A percentile compares a stretch with the other conserved stretches of the same genome.
Conservation (phyloP, 495 filamentous ascomycete species). For the Aspergillus biplanus region DNA sequence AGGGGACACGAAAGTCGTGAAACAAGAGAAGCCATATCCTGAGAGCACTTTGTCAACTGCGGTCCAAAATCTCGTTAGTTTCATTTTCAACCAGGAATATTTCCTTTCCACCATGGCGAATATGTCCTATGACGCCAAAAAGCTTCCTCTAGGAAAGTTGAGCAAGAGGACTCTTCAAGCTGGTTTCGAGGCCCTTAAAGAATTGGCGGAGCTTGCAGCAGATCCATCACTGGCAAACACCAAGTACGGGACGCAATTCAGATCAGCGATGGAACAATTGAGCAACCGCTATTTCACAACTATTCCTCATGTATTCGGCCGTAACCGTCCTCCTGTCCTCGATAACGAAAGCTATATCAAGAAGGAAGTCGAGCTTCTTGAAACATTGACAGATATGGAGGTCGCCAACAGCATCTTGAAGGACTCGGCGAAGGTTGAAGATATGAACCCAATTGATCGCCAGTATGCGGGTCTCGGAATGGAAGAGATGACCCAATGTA, state of each 20-base stretch:
- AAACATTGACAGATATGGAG: constrained; percentile 81
- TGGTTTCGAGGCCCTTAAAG: constrained; percentile 75
- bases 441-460: constrained; percentile 67
- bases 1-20: constrained; percentile 34
- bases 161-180: constrained; percentile 71
- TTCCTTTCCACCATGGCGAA: constrained; percentile 66
- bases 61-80: constrained; percentile 68
- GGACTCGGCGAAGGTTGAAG: constrained; percentile 50
- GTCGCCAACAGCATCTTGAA: constrained; percentile 79
- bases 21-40: constrained; percentile 29
- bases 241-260: constrained; percentile 45
- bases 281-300: constrained; percentile 78
- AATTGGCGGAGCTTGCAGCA: constrained; percentile 66
- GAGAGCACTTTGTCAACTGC: constrained; percentile 60
- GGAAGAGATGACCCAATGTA: constrained; percentile 70
- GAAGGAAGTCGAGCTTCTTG: constrained; percentile 74
- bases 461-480: constrained; percentile 72
- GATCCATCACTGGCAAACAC: constrained; percentile 48
- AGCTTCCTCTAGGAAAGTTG: constrained; percentile 82
- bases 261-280: constrained; percentile 56
- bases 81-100: constrained; percentile 80
- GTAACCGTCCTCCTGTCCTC: constrained; percentile 71
- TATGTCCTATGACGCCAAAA: constrained; percentile 75
- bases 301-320: constrained; percentile 82
- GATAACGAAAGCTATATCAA: constrained; percentile 57